phyloP scores from a whole-genome alignment of 2,329 filamentous ascomycete genomes.

The Metarhizium anisopliae region DNA sequence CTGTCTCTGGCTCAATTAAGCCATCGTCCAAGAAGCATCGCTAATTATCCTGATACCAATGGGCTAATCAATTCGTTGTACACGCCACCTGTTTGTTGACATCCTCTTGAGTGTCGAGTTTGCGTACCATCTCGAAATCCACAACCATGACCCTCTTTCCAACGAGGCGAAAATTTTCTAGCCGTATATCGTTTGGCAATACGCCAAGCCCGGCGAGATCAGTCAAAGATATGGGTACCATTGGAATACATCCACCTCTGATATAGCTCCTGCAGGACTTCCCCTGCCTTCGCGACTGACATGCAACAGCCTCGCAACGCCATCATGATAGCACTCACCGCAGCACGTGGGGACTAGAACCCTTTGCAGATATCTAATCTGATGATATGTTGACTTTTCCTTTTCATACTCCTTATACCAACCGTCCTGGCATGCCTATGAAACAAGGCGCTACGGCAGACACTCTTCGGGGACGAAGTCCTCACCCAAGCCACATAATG shows the following conservation, averaged over 20 bases:
- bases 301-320: slow-evolving; percentile 14
- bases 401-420: slow-evolving; percentile 18
- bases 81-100: accelerated
- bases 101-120: not conserved
- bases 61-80: too few species aligned
- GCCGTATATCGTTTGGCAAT: not conserved
- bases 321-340: slow-evolving; percentile 12
- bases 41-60: too few species aligned
- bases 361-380: slow-evolving; percentile 13
- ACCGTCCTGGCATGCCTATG: slow-evolving; percentile 12
- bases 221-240: not conserved
- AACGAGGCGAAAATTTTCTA: not conserved
- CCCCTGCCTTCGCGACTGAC: slow-evolving; percentile 8
- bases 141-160: not conserved
- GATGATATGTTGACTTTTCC: slow-evolving; percentile 13
- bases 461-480: slow-evolving; percentile 9
- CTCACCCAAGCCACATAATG: slow-evolving; percentile 2
- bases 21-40: too few species aligned
- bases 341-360: slow-evolving; percentile 13
- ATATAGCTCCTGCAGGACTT: slow-evolving; percentile 10
- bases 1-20: too few species aligned
- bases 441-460: slow-evolving; percentile 9
- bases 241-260: slow-evolving; percentile 2
- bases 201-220: not conserved
- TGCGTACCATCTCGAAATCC: not conserved